Percentiles rank a stretch among this genome's conserved stretches.
phyloP scores from a whole-genome alignment of 352 stramenopile species.

The Blastocystis sp. region DNA sequence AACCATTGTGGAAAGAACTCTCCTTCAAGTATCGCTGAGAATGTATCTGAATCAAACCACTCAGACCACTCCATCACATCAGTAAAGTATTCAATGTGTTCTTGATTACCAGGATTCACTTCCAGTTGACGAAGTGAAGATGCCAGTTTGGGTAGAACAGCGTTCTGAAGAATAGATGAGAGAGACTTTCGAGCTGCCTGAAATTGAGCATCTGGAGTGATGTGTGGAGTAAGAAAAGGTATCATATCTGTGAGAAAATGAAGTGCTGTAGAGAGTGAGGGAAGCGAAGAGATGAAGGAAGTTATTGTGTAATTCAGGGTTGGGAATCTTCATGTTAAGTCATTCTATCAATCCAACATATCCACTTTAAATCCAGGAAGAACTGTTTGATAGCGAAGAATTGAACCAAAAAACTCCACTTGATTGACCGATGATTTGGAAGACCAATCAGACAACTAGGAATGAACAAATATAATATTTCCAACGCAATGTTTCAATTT shows the following conservation, averaged over 20 bases:
- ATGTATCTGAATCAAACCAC: constrained; percentile 73
- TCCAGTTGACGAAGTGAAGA: constrained; percentile 70
- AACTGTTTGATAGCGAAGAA: constrained; percentile 1
- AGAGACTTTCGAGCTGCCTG: not conserved
- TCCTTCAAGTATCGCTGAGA: constrained; percentile 71
- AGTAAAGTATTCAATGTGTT: constrained; percentile 71
- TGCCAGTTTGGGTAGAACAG: not conserved
- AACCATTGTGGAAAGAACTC: constrained; percentile 84
- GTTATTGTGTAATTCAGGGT: not conserved
- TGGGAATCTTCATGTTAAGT: not conserved
- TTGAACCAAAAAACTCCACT: not conserved
- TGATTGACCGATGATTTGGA: not conserved
- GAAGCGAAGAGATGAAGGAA: not conserved
- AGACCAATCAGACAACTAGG: not conserved
- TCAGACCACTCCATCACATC: constrained; percentile 75
- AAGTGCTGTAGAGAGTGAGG: not conserved
- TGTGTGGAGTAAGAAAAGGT: not conserved
- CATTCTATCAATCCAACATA: not conserved
- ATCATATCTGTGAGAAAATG: not conserved
- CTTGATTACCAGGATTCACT: constrained; percentile 71
- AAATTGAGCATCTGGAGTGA: not conserved
- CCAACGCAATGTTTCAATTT: not conserved
- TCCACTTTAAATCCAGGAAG: constrained; percentile 14
- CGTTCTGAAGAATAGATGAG: not conserved
- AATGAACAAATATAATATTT: not conserved